Conservation (phyloP, 208 protist species). For the Wallacemonas sp. region DNA sequence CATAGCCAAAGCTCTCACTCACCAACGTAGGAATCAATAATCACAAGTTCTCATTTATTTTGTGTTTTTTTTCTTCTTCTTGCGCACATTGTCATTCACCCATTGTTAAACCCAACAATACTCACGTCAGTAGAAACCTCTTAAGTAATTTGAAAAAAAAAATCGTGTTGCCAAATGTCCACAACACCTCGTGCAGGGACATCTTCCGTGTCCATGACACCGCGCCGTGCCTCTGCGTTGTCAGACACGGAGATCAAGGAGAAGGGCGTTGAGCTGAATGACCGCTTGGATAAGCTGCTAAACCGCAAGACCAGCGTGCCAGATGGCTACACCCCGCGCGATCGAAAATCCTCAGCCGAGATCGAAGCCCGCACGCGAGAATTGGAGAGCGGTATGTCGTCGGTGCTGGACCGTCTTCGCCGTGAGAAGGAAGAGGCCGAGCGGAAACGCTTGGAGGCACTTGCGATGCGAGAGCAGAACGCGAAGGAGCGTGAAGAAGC, state of each 20-base stretch:
- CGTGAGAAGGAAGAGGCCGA: slow-evolving; percentile 11
- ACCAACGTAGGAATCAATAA: no score
- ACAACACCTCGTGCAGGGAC: not conserved
- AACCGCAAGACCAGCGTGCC: slow-evolving; percentile 8
- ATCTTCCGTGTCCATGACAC: not conserved
- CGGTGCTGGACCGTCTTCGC: not conserved
- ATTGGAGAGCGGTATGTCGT: slow-evolving; percentile 7
- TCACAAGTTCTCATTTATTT: no score
- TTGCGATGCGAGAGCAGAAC: slow-evolving; percentile 1
- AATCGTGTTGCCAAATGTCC: no score
- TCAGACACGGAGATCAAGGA: slow-evolving; percentile 1
- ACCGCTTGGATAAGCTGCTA: slow-evolving; percentile 7
- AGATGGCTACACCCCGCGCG: slow-evolving; percentile 3
- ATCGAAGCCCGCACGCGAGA: slow-evolving; percentile 9
- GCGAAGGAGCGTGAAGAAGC: slow-evolving; percentile 13
- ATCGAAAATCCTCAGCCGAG: slow-evolving; percentile 5
- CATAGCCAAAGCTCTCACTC: no score
- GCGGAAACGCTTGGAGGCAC: not conserved
- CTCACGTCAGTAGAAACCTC: no score
- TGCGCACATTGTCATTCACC: no score
- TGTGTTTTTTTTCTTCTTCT: no score
- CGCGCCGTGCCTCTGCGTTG: slow-evolving; percentile 1
- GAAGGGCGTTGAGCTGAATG: slow-evolving; percentile 8
- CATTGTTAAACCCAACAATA: no score
- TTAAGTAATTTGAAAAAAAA: no score